phyloP scores from a whole-genome alignment of 139 green algal genomes.

The Diplosphaera chodatii region DNA sequence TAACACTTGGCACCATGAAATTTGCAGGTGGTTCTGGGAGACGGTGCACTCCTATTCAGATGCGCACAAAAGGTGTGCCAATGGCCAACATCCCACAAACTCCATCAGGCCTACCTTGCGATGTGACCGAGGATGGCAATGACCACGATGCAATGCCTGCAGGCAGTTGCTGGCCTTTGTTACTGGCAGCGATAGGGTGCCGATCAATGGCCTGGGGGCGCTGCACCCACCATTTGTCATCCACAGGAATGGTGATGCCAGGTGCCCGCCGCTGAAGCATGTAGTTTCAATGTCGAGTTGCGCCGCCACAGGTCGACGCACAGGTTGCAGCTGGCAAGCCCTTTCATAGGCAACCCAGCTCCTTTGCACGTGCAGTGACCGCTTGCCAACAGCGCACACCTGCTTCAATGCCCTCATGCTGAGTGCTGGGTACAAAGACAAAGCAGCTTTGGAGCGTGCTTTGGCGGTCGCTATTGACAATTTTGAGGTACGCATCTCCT shows the following conservation, averaged over 20 bases:
- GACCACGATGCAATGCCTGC: too few relatives aligned
- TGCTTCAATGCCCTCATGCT: conserved; percentile 84
- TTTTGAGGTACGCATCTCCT: conserved; percentile 29
- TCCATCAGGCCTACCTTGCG: too few relatives aligned
- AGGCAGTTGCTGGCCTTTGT: conserved; percentile 65
- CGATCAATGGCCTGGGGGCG: conserved; percentile 59
- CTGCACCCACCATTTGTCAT: conserved; percentile 52
- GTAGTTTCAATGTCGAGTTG: neutral
- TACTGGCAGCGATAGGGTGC: conserved; percentile 59
- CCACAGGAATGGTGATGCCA: conserved; percentile 25
- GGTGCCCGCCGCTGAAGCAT: conserved; percentile 14
- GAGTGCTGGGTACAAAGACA: conserved; percentile 6
- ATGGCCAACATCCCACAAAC: too few relatives aligned
- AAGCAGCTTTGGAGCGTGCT: conserved; percentile 32
- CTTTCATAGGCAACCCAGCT: too few relatives aligned
- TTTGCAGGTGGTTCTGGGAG: conserved; percentile 73
- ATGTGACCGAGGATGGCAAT: too few relatives aligned
- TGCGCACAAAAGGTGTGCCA: conserved; percentile 3
- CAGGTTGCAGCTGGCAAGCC: too few relatives aligned
- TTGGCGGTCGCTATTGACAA: conserved; percentile 68
- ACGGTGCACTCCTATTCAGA: conserved; percentile 24
- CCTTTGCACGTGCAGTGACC: conserved; percentile 25
- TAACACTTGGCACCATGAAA: conserved; percentile 22
- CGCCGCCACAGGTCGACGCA: too few relatives aligned
- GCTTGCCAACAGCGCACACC: conserved; percentile 81